A percentile compares a stretch with the other conserved stretches of the same genome.
Conservation (phyloP, 2,329 filamentous ascomycete genomes). For the Penicillium janthinellum region DNA sequence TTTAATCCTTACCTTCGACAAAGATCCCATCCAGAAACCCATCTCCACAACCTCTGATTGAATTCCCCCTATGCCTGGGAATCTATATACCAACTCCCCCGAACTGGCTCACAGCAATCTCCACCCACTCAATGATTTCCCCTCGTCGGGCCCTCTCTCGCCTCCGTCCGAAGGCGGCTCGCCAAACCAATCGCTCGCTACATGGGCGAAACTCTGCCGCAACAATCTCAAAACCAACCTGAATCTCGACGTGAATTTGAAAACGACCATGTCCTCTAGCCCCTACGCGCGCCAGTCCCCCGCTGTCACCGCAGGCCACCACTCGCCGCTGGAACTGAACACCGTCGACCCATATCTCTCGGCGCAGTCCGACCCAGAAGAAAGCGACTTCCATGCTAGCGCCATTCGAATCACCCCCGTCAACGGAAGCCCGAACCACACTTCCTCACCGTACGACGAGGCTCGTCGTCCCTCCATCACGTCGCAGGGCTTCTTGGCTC, state of each 20-base stretch:
- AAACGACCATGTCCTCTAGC: constrained; percentile 24
- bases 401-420: constrained; percentile 36
- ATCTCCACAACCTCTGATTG: not conserved
- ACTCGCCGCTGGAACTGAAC: constrained; percentile 35
- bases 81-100: constrained; percentile 16
- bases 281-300: constrained; percentile 27
- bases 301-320: constrained; percentile 22
- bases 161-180: constrained; percentile 19
- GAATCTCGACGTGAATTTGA: constrained; percentile 4
- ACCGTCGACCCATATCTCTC: constrained; percentile 44
- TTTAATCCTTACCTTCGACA: not conserved
- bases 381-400: constrained; percentile 38
- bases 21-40: not conserved
- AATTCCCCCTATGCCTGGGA: constrained; percentile 11
- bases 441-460: constrained; percentile 23
- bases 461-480: constrained; percentile 19
- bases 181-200: constrained; percentile 13
- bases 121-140: constrained; percentile 15
- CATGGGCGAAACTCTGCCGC: constrained; percentile 14
- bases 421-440: constrained; percentile 21
- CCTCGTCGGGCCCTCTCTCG: constrained; percentile 14
- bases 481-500: constrained; percentile 12
- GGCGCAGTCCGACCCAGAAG: constrained; percentile 41
- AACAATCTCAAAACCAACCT: constrained; percentile 1
- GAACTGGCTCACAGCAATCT: constrained; percentile 8